Conservation (phyloP, 805 yeast genomes). For the Monosporozyma unispora region DNA sequence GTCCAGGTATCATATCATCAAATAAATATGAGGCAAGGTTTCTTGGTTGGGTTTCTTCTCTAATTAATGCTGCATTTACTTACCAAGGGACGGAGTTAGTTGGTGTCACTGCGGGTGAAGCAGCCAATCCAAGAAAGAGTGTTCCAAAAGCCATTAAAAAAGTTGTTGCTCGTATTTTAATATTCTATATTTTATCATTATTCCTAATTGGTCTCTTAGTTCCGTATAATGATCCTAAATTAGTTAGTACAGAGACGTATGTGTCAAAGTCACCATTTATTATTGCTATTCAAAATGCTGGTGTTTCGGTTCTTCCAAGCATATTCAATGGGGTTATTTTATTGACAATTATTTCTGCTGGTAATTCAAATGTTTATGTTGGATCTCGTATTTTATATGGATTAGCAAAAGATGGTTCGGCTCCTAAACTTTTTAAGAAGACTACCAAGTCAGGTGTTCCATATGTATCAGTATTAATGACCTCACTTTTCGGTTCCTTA, state of each 20-base stretch:
- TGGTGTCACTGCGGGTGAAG: conserved; percentile 63
- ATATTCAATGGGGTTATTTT: conserved; percentile 61
- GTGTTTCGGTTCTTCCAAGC: conserved; percentile 52
- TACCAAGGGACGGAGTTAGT: conserved; percentile 67
- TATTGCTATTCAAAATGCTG: conserved; percentile 55
- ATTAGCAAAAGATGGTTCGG: conserved; percentile 45
- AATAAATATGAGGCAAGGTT: conserved; percentile 39
- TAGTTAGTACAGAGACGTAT: conserved; percentile 28
- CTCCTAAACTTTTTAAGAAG: conserved; percentile 41
- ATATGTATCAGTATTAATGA: conserved; percentile 41
- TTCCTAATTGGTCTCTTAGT: conserved; percentile 59
- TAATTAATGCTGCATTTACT: conserved; percentile 61
- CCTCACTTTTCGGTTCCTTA: conserved; percentile 51
- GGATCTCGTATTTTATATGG: conserved; percentile 57
- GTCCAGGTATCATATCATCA: conserved; percentile 43
- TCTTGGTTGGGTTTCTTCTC: conserved; percentile 54
- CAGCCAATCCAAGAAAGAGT: conserved; percentile 50
- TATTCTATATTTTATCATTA: conserved; percentile 53
- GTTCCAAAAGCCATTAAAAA: conserved; percentile 61
- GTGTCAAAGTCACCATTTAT: conserved; percentile 56
- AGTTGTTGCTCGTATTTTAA: conserved; percentile 50
- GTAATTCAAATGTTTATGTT: conserved; percentile 61
- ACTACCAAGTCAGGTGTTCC: conserved; percentile 54
- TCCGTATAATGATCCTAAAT: conserved; percentile 51
- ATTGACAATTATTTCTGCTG: conserved; percentile 57